These are phyloP conservation scores for Penicillium sp. DNA, from an alignment of 2,329 filamentous ascomycete species.

Conservation along the genomic window DNA sequence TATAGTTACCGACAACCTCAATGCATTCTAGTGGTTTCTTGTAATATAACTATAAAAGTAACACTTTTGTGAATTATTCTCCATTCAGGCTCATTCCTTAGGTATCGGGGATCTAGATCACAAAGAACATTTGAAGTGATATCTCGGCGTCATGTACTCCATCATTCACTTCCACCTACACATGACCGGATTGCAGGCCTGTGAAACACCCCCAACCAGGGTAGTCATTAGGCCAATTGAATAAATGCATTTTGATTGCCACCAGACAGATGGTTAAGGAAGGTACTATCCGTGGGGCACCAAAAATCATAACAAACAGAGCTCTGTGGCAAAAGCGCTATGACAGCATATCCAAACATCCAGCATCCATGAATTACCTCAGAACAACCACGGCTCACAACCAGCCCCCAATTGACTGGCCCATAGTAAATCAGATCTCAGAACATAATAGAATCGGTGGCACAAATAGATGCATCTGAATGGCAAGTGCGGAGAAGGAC, in stretches of 20 bases:
- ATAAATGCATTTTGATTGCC: not conserved
- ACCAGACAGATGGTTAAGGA: not conserved
- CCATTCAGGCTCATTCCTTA: no score
- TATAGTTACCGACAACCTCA: not conserved
- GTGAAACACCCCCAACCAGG: not conserved
- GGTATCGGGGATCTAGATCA: no score
- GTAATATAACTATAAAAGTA: no score
- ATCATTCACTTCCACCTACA: not conserved
- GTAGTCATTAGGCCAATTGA: not conserved
- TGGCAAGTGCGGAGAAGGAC: conserved; percentile 20
- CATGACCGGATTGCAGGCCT: not conserved
- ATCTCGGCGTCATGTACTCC: not conserved
- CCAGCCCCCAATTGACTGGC: conserved; percentile 6
- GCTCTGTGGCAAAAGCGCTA: conserved; percentile 12
- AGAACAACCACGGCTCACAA: not conserved
- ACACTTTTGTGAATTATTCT: no score
- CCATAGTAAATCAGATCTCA: conserved; percentile 1
- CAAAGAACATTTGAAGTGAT: no score
- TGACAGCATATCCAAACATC: conserved; percentile 4
- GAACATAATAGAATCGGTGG: conserved; percentile 19
- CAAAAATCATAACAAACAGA: not conserved
- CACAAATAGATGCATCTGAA: conserved; percentile 8
- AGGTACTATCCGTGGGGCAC: not conserved
- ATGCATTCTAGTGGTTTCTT: not conserved
- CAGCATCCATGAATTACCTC: conserved; percentile 4